Evolutionary conservation across 2,329 filamentous ascomycete genomes (phyloP), one percentile per base, ranked within the genome.

Genomic region (Paracoccidioides brasiliensis): DNA sequence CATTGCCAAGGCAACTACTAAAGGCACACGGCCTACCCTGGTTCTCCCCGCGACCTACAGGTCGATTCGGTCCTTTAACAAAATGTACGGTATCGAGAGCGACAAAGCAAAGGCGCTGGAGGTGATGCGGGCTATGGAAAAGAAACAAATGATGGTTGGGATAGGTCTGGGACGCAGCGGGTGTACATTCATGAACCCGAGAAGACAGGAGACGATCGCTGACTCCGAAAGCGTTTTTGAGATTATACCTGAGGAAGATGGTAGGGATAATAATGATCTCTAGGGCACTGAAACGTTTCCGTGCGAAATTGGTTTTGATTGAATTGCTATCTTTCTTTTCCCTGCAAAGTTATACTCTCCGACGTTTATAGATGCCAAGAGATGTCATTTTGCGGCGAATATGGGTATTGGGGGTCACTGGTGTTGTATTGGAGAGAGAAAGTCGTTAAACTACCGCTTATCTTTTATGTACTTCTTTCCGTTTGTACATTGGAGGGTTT

Each of bases 151-250:
- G 51, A 69, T 70, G 28, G 69, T 80, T 59, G 80, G 80, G 2
- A 71, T 76, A 3, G 77, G 75, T 0, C 70, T 82, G 61, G 79
- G 80, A 55, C 70, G 72, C 46, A 76, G 74, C 43, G 80, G 80
- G 4, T 74, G 74, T 43, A 75, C 72, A 28, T 66, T 83, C 5
- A 79, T 76, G 3, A 82, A 75, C 37, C 72, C 75, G 22, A 73
- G 75, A 58, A 72, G 79, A 35, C 72, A 76, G 56, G 63, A 65
- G 56, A 76, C 75, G 0, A 74, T 82, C 53, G 67, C 73, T 28
- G 75, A 79, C 54, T 74, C 76, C 41, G 78, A 80, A 58, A 73
- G 75, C 44, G 71, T 76, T 35, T 76, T 65, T 63, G 69, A 66
- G 57, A 60, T 67, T 37, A 62, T 63, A 15, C 60, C 63, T 35